Evolutionary conservation across 2,329 filamentous ascomycete species (phyloP).

Genomic region (Aspergillus arachidicola): DNA sequence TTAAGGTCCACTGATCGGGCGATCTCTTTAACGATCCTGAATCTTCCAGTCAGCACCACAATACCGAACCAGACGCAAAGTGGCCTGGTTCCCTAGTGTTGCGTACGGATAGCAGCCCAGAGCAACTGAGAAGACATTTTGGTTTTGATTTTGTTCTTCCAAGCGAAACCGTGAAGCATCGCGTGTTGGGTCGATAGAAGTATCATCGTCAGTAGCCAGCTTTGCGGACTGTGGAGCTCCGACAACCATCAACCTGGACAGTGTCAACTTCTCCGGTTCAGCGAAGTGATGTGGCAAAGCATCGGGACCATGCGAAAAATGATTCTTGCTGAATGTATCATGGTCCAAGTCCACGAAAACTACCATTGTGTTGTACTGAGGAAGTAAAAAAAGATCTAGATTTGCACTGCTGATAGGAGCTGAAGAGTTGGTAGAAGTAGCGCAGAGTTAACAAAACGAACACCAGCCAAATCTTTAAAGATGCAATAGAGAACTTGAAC

Average conservation of each 20-base stretch:
- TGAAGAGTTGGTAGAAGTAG: constrained; percentile 9
- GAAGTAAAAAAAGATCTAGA: constrained; percentile 1
- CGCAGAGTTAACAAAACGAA: constrained; percentile 17
- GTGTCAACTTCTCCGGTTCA: constrained; percentile 26
- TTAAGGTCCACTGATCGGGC: constrained; percentile 82
- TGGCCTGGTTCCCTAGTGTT: constrained; percentile 17
- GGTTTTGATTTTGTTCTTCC: constrained; percentile 25
- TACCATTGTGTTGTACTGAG: constrained; percentile 43
- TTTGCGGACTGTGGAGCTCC: constrained; percentile 15
- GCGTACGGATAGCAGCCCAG: constrained; percentile 54
- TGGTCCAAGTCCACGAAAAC: constrained; percentile 51
- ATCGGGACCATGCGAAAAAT: constrained; percentile 16
- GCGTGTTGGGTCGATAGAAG: constrained; percentile 8
- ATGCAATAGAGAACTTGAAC: not conserved
- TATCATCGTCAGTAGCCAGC: constrained; percentile 13
- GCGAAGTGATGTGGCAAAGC: constrained; percentile 18
- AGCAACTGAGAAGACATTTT: constrained; percentile 44
- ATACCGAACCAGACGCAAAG: constrained; percentile 12
- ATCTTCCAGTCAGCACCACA: constrained; percentile 20
- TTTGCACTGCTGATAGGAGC: constrained; percentile 15
- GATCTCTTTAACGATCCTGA: constrained; percentile 75
- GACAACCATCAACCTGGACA: constrained; percentile 23
- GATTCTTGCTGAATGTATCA: constrained; percentile 36
- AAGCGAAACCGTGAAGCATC: not conserved
- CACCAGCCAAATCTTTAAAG: constrained; percentile 1